Conservation (phyloP, 2,329 filamentous ascomycete genomes). For the Calonectria crousiana region DNA sequence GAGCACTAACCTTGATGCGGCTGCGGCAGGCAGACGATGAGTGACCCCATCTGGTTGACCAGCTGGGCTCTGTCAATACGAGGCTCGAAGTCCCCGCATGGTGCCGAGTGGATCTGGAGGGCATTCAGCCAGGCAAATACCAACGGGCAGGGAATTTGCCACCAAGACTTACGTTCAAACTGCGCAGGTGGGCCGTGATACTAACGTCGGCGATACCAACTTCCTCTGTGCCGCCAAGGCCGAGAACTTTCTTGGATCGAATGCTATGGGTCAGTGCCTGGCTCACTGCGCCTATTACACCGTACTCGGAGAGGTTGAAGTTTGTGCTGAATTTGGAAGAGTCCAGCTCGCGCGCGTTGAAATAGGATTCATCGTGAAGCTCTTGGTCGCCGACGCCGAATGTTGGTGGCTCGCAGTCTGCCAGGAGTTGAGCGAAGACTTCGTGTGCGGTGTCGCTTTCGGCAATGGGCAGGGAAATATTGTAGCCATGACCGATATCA, state of each 20-base stretch:
- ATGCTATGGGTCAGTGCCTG: background rate
- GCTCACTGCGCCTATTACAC: background rate
- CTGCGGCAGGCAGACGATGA: background rate
- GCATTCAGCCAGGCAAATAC: background rate
- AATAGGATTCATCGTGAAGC: background rate
- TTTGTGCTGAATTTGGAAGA: background rate
- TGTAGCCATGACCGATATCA: background rate
- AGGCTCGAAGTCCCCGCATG: background rate
- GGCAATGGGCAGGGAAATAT: background rate
- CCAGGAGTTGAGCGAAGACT: background rate
- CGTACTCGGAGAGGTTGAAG: background rate
- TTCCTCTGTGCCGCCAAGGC: background rate
- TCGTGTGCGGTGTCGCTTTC: background rate
- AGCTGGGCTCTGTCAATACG: background rate
- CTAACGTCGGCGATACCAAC: background rate
- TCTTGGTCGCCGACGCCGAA: background rate
- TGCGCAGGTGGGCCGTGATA: background rate
- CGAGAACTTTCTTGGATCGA: background rate
- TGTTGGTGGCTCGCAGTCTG: background rate
- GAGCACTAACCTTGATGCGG: background rate
- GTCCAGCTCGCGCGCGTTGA: background rate
- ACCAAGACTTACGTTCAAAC: background rate
- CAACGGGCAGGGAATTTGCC: accelerated
- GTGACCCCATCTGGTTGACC: background rate
- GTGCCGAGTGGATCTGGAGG: background rate